Base-by-base conservation (phyloP, 257 asterid genomes). In the Gentiana straminea region DNA sequence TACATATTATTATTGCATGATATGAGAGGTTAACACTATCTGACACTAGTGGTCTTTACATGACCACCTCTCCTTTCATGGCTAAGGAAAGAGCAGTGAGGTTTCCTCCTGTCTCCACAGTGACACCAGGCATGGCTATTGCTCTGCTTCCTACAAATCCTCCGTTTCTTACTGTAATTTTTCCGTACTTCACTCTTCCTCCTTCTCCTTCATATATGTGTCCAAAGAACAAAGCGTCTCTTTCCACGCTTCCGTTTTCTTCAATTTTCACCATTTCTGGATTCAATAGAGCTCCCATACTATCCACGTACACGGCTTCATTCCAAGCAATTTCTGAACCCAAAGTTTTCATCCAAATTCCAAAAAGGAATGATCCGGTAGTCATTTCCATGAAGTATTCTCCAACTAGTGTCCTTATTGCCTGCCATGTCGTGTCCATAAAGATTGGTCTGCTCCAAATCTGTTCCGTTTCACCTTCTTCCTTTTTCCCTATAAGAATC, bases 371-470 rank as follows among this genome's bases (percentile, higher is more conserved):
- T 2, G 88, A 71, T 34, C 84, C 85, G 12, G 75, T 53, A 7
- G 68, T 58, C 76, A 75, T 84, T 44, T 82, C 93, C 70, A 86
- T 70, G 75, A 86, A 86, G 46, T 82, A 82, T 2, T 86, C 95
- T 1, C 89, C 90, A 2, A 74, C 77, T 2, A 86, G n/a, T 3
- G 85, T 81, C 70, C 76, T 86, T 46, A 79, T 73, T 50, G 95
- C 86, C 57, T 86, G 95, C 95, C 95, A 83, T 12, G 81, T 48
- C 2, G 95, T 86, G 63, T 86, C 95, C 74, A 78, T 64, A 46
- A 72, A 68, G 4, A 81, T 69, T 1, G 74, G 57, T 50, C 13
- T 69, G 68, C 94, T 81, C 95, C 95, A 86, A 1, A 86, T 77
- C 2, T 53, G 65, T 33, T 73, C 76, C 0, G 77, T 73, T 41